These are phyloP conservation scores for Fusarium euwallaceae DNA, from an alignment of 2,329 filamentous ascomycete species.

Conservation along the genomic window DNA sequence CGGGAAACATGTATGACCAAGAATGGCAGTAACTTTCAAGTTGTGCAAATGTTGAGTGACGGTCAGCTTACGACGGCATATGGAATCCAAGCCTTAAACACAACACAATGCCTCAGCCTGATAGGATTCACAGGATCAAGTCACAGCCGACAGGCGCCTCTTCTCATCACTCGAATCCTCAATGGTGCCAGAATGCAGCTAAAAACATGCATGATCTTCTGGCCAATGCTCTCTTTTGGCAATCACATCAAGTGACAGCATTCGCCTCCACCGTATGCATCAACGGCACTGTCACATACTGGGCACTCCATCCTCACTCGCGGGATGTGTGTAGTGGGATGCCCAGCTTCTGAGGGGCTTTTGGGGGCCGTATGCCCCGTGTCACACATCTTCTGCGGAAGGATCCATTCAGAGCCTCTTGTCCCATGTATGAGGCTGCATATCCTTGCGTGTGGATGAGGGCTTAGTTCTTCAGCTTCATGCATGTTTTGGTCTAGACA, in stretches of 20 bases:
- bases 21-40: not conserved
- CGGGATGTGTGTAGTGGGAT: not conserved
- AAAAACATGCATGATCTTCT: not conserved
- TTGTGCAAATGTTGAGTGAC: not conserved
- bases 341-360: not conserved
- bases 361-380: not conserved
- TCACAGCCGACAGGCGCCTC: constrained; percentile 1
- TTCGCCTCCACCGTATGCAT: not conserved
- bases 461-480: not conserved
- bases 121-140: not conserved
- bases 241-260: not conserved
- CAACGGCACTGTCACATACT: not conserved
- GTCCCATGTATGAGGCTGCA: not conserved
- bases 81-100: not conserved
- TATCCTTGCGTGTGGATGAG: not conserved
- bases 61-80: not conserved
- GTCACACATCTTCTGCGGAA: not conserved
- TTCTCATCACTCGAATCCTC: not conserved
- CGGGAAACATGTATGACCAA: not conserved
- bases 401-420: not conserved
- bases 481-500: not conserved
- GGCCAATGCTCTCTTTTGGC: not conserved
- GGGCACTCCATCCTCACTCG: not conserved
- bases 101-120: not conserved
- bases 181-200: not conserved